Percentiles rank a stretch among this genome's conserved stretches.
Conservation (phyloP, 1,139 yeast genomes). For the Magnusiomyces magnusii region DNA sequence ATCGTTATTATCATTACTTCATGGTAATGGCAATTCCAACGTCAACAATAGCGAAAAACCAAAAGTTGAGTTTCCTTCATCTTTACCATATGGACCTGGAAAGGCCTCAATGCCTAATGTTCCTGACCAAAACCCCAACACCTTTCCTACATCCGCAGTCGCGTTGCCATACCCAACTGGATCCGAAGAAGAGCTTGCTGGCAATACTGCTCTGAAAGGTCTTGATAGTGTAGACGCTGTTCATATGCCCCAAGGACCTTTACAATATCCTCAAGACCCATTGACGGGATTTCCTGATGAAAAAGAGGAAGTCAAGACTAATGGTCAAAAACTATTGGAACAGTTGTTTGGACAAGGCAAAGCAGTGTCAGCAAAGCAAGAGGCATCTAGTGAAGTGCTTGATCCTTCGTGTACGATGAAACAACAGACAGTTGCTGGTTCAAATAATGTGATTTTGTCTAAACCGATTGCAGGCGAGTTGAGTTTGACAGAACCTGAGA, state of each 20-base stretch:
- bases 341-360: not conserved
- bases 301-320: not conserved
- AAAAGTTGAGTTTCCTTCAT: not conserved
- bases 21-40: not conserved
- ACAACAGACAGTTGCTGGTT: not conserved
- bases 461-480: not conserved
- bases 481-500: not conserved
- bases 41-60: not conserved
- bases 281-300: not conserved
- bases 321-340: not conserved
- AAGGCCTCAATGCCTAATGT: not conserved
- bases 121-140: not conserved
- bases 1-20: not conserved
- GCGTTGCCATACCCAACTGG: not conserved
- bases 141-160: not conserved
- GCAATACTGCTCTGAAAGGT: not conserved
- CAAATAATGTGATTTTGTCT: not conserved
- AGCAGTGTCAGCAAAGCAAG: not conserved
- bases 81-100: not conserved
- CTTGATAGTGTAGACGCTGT: not conserved
- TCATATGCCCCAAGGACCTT: not conserved
- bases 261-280: not conserved
- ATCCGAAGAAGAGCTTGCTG: not conserved
- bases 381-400: not conserved
- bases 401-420: not conserved